Evolutionary conservation across 2,329 filamentous ascomycete genomes (phyloP), one percentile per base, ranked within the genome.

Genomic region (Colletotrichum euphorbiae): DNA sequence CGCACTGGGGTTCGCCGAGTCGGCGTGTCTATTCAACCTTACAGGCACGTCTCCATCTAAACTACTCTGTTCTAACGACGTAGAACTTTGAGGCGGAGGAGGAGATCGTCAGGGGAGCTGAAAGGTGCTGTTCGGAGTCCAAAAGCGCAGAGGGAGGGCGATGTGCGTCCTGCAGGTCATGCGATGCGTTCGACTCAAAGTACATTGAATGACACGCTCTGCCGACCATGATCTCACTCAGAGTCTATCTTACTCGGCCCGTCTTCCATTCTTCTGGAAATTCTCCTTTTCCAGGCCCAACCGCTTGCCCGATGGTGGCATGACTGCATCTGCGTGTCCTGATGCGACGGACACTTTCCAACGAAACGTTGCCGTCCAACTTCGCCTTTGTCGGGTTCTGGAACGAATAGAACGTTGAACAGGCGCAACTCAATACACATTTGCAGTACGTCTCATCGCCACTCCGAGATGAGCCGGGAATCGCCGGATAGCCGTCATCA

Each of bases 81-180:
- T n/a, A 2, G 2, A 17, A n/a, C 48, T 2, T 51, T 31, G 4
- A 31, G 48, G 17, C n/a, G 0, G 13, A 54, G 13, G 2, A 13
- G n/a, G 36, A 43, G 36, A 61, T 61, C 46, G 58, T 24, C 58
- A 61, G 33, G 43, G 12, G 31, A 19, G 51, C 8, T 36, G 3
- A 33, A 24, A 43, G 31, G n/a, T 33, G n/a, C 42, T 38, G 21
- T 48, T 54, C 12, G 13, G 24, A 19, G 17, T n/a, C n/a, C 12
- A 52, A 36, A 19, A 2, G 7, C 42, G 17, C 31, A 52, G 24
- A n/a, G n/a, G 59, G 50, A 31, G 38, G 45, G 59, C 43, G 46
- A 52, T 43, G 45, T 54, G 40, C 65, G 36, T 21, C 36, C 45
- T 65, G 55, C 54, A 68, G 61, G 33, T 8, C 46, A 58, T 65